Evolutionary conservation across 2,329 filamentous ascomycete genomes (phyloP), one percentile per base, ranked within the genome.

Genomic region (Monosporascus sp.): DNA sequence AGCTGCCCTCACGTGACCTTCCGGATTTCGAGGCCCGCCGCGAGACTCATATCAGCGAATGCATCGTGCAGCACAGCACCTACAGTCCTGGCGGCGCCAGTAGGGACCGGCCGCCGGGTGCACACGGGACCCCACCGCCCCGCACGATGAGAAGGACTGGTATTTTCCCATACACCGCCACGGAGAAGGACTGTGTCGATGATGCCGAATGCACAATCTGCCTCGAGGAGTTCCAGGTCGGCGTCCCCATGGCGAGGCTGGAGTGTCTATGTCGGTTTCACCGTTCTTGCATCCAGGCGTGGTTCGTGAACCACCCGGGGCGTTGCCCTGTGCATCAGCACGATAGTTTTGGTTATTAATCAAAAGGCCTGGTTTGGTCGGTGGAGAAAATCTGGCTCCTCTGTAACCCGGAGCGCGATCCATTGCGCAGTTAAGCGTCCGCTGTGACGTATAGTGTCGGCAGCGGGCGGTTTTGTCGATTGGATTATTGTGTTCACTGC

Each of bases 241-340:
- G 83, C 2, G 77, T 80, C 27, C 69, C 76, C 26, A 86, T 87
- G 84, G 84, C 80, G n/a, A 73, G 84, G 44, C 68, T 87, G 48
- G 84, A 87, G 68, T 87, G 84, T 61, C 74, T 87, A 26, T 87
- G 84, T 64, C 76, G 82, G 19, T 87, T 87, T 61, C 84, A 87
- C 63, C 69, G 75, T 45, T 67, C 71, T 20, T 87, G 84, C 64
- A 86, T 87, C 57, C 72, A 74, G 38, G 76, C 78, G 7, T 87
- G 84, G 84, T 87, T 84, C 63, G 73, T 79, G 53, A 76, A 77
- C 50, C 81, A 84, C 55, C 83, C 82, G 1, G 84, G 84, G 2
- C 73, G 81, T 53, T 87, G 84, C 61, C 84, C 84, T 1, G 80
- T 87, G 38, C 84, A 87, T 65, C 82, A 86, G 63, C 83, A 86